Conservation (phyloP, 1,284 basidiomycete species). For the Entoloma clypeatum region DNA sequence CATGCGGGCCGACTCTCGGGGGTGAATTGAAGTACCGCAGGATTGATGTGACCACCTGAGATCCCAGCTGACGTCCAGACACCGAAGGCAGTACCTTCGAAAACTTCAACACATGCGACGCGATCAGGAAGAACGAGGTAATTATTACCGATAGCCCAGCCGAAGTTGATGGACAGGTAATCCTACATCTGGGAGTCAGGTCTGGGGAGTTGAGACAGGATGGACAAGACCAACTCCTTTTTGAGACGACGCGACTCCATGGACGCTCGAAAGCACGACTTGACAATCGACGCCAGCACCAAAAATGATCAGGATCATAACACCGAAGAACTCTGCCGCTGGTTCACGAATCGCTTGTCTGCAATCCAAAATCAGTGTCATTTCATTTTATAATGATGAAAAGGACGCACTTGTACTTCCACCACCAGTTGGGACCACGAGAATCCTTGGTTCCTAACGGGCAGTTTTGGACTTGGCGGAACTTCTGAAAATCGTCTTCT, state of each 20-base stretch:
- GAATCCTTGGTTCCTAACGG: no score
- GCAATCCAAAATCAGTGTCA: background rate
- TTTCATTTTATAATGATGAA: no score
- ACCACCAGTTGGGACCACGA: conserved; percentile 42
- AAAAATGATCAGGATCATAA: conserved; percentile 55
- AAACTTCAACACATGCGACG: no score
- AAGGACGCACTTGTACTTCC: conserved; percentile 51
- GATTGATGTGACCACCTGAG: conserved; percentile 78
- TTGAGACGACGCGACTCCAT: conserved; percentile 46
- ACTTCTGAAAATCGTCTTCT: no score
- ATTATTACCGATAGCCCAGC: conserved; percentile 73
- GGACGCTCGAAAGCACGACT: conserved; percentile 50
- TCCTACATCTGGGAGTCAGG: conserved; percentile 33
- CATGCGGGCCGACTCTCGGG: background rate
- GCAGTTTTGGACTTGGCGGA: no score
- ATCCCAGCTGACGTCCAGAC: conserved; percentile 65
- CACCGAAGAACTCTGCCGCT: conserved; percentile 61
- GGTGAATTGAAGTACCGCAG: conserved; percentile 45
- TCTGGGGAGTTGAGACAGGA: background rate
- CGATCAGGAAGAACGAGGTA: no score
- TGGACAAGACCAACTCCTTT: conserved; percentile 52
- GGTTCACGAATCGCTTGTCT: conserved; percentile 50
- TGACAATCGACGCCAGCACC: conserved; percentile 65
- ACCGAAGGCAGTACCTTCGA: conserved; percentile 57
- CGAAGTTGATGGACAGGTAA: conserved; percentile 57